phyloP scores from a whole-genome alignment of 805 yeast genomes.

The Clavispora santaluciae region DNA sequence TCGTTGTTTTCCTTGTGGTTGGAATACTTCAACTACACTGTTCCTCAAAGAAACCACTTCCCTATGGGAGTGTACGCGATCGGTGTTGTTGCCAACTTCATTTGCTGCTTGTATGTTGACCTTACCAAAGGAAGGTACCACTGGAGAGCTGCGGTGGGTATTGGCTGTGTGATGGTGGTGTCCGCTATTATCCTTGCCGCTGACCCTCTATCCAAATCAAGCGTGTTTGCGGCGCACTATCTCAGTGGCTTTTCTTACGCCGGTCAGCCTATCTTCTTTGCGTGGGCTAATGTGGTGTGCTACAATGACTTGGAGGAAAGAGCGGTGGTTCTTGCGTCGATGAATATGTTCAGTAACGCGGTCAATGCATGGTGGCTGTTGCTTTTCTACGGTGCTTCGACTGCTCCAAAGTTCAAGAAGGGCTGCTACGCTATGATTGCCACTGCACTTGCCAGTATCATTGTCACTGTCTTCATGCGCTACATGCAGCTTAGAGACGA shows the following conservation, averaged over 20 bases:
- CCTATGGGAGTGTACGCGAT: conserved; percentile 55
- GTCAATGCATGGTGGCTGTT: conserved; percentile 65
- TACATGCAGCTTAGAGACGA: conserved; percentile 29
- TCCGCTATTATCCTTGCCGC: conserved; percentile 45
- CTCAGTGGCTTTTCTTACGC: conserved; percentile 51
- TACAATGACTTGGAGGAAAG: conserved; percentile 58
- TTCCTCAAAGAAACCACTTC: conserved; percentile 43
- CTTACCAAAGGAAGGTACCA: conserved; percentile 28
- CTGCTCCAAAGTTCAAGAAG: conserved; percentile 46
- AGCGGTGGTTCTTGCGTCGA: conserved; percentile 59
- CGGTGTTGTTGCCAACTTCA: conserved; percentile 43
- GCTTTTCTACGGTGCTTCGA: conserved; percentile 47
- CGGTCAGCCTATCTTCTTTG: conserved; percentile 56
- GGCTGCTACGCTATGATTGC: conserved; percentile 58
- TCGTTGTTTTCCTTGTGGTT: conserved; percentile 47
- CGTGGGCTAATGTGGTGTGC: conserved; percentile 61
- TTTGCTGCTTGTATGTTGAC: conserved; percentile 42
- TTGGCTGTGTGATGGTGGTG: conserved; percentile 38
- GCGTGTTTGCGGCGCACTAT: conserved; percentile 52
- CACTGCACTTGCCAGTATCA: conserved; percentile 40
- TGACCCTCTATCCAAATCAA: conserved; percentile 31
- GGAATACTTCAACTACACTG: conserved; percentile 35
- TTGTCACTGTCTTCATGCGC: conserved; percentile 39
- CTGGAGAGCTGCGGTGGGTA: conserved; percentile 46
- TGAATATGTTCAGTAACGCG: conserved; percentile 62